phyloP scores from a whole-genome alignment of 257 asterid genomes.

The Nicotiana undulata region DNA sequence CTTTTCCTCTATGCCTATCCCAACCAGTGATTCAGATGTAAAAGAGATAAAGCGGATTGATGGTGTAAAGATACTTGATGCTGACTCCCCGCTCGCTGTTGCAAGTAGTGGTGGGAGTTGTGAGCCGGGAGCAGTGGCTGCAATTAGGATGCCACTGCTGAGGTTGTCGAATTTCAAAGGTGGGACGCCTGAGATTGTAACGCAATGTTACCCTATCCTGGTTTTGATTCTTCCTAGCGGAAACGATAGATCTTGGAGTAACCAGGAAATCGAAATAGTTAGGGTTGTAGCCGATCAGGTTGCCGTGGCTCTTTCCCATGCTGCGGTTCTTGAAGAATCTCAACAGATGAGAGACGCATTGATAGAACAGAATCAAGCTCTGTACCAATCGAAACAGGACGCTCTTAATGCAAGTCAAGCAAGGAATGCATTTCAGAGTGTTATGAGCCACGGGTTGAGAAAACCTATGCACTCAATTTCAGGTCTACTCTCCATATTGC shows the following conservation, averaged over 20 bases:
- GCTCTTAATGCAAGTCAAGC: slow-evolving; percentile 86
- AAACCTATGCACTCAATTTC: slow-evolving; percentile 85
- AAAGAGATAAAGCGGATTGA: slow-evolving; percentile 51
- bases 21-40: slow-evolving; percentile 52
- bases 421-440: slow-evolving; percentile 67
- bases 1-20: slow-evolving; percentile 33
- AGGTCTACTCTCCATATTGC: slow-evolving; percentile 75
- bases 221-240: slow-evolving; percentile 74
- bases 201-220: slow-evolving; percentile 69
- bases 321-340: slow-evolving; percentile 87
- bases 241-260: slow-evolving; percentile 54
- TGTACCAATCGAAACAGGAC: slow-evolving; percentile 74
- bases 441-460: slow-evolving; percentile 80
- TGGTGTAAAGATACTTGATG: slow-evolving; percentile 55
- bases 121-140: slow-evolving; percentile 69
- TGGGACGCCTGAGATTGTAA: slow-evolving; percentile 86
- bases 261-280: slow-evolving; percentile 71
- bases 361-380: slow-evolving; percentile 68
- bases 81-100: slow-evolving; percentile 51
- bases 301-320: slow-evolving; percentile 90
- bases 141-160: slow-evolving; percentile 90
- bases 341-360: slow-evolving; percentile 65
- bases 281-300: slow-evolving; percentile 90
- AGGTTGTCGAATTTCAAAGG: slow-evolving; percentile 77
- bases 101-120: slow-evolving; percentile 52